Evolutionary conservation across 768 basidiomycete genomes (phyloP).

Genomic region (Rhodotorula sphaerocarpa): DNA sequence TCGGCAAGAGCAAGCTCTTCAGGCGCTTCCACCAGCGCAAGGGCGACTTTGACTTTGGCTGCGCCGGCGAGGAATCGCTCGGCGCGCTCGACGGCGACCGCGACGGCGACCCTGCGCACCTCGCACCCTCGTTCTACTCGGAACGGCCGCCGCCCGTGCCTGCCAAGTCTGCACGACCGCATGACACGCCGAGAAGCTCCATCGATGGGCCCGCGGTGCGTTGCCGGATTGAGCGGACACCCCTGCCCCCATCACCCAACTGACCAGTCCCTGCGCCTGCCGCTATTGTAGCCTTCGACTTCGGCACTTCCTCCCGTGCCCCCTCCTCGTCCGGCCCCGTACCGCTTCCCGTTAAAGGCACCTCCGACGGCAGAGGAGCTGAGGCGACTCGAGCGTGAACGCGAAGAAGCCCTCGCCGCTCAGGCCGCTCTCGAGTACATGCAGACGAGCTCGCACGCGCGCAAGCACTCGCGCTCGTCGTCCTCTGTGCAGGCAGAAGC

Average conservation of each 20-base stretch:
- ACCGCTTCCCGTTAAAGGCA: background rate
- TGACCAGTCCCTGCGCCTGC: background rate
- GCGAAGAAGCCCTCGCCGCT: slow-evolving; percentile 49
- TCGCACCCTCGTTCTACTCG: slow-evolving; percentile 43
- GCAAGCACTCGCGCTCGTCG: slow-evolving; percentile 8
- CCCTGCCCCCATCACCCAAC: too few relatives aligned
- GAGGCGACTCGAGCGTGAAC: slow-evolving; percentile 50
- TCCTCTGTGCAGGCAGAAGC: slow-evolving; percentile 3
- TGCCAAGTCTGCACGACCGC: too few relatives aligned
- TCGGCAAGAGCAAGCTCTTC: slow-evolving; percentile 3
- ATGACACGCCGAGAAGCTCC: too few relatives aligned
- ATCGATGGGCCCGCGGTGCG: too few relatives aligned
- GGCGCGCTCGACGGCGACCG: slow-evolving; percentile 43
- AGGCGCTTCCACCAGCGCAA: slow-evolving; percentile 5
- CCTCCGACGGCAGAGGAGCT: slow-evolving; percentile 45
- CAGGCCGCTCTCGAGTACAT: slow-evolving; percentile 35
- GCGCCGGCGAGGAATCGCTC: slow-evolving; percentile 48
- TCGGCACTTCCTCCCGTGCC: background rate
- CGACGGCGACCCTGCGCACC: background rate
- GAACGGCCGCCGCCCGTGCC: too few relatives aligned
- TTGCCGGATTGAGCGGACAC: too few relatives aligned
- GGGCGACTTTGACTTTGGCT: slow-evolving; percentile 16
- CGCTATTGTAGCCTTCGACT: background rate
- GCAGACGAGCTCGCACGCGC: slow-evolving; percentile 40
- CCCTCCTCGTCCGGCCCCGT: slow-evolving; percentile 47